phyloP scores from a whole-genome alignment of 2,329 filamentous ascomycete species.

The Epichloe sylvatica region DNA sequence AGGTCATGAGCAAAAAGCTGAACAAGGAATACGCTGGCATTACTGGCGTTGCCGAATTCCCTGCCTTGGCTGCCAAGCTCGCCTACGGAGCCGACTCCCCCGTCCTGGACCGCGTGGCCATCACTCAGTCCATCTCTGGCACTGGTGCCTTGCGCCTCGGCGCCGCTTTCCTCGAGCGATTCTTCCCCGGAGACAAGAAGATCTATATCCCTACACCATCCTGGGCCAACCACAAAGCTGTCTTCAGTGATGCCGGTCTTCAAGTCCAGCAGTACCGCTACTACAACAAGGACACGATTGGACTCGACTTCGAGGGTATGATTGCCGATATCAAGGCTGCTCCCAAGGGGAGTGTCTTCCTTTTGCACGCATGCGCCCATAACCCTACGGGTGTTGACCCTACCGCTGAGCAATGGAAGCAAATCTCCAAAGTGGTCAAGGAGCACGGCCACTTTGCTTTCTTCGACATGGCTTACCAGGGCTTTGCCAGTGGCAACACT shows the following conservation, averaged over 20 bases:
- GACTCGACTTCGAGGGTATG: conserved; percentile 92
- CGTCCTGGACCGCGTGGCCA: conserved; percentile 66
- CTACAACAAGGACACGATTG: conserved; percentile 98
- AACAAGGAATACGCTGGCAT: conserved; percentile 99
- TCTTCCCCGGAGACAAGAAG: conserved; percentile 82
- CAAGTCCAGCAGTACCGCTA: conserved; percentile 92
- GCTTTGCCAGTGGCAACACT: conserved; percentile 85
- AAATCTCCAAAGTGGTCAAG: conserved; percentile 81
- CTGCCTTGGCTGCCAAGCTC: conserved; percentile 76
- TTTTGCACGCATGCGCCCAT: conserved; percentile 96
- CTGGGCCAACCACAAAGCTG: conserved; percentile 96
- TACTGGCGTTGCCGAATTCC: conserved; percentile 89
- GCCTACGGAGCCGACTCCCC: conserved; percentile 79
- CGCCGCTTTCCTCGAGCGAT: conserved; percentile 80
- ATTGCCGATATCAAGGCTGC: conserved; percentile 79
- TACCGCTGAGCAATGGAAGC: conserved; percentile 77
- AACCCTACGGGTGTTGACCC: conserved; percentile 97
- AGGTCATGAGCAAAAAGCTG: conserved; percentile 60
- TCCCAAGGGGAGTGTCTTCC: conserved; percentile 72
- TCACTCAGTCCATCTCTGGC: conserved; percentile 96
- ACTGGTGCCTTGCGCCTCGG: conserved; percentile 93
- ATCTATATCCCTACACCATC: conserved; percentile 94
- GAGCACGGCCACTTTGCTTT: conserved; percentile 80
- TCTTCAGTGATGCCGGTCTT: conserved; percentile 87
- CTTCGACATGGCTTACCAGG: conserved; percentile 99